phyloP scores from a whole-genome alignment of 495 filamentous ascomycete species.

The Tuber aestivum region DNA sequence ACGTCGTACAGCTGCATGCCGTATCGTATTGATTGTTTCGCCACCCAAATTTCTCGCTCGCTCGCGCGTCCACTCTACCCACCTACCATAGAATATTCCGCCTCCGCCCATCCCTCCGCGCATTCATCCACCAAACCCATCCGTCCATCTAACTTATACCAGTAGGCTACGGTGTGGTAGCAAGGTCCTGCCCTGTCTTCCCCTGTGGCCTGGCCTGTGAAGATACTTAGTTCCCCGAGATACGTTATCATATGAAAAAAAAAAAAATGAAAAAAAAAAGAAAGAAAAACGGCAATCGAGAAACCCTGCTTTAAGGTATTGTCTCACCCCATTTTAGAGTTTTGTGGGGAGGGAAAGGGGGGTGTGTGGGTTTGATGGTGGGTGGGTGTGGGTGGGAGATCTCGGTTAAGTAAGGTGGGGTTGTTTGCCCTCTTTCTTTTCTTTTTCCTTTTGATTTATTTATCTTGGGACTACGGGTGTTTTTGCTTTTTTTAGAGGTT shows the following conservation, averaged over 20 bases:
- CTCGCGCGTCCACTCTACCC: neutral
- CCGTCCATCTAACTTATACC: too few species aligned
- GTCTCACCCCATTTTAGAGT: neutral
- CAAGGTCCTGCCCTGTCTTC: too few species aligned
- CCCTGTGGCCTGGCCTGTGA: too few species aligned
- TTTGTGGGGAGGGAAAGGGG: neutral
- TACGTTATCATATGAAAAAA: too few species aligned
- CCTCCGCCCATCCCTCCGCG: too few species aligned
- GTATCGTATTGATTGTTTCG: neutral
- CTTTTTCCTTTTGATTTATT: neutral
- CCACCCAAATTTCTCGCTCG: neutral
- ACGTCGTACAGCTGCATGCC: neutral
- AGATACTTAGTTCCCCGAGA: too few species aligned
- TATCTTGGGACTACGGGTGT: neutral
- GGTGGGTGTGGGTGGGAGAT: neutral
- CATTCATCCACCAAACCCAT: too few species aligned
- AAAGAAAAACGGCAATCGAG: neutral
- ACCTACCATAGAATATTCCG: too few species aligned
- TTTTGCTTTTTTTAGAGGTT: neutral
- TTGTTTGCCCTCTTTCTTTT: neutral
- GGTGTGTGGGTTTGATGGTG: neutral
- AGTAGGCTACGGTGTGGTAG: too few species aligned
- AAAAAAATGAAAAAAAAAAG: neutral
- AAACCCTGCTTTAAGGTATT: neutral
- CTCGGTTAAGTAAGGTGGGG: neutral